Evolutionary conservation across 129 eudicot species (phyloP).

Genomic region (sunflower (Helianthus annuus)): DNA sequence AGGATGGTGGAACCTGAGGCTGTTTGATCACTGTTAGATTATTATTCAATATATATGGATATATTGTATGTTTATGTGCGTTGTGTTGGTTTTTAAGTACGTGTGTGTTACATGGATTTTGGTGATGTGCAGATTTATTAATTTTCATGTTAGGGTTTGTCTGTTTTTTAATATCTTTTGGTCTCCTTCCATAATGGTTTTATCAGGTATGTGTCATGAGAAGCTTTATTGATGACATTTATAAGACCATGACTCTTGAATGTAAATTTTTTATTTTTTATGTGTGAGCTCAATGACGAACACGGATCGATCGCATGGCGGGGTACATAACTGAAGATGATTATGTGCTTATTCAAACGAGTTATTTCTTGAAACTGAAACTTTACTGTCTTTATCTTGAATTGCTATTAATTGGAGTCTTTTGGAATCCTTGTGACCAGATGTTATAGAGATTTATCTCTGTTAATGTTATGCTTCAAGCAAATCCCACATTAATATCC

Average conservation of each 20-base stretch:
- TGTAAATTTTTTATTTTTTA: too few relatives aligned
- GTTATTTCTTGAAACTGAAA: too few relatives aligned
- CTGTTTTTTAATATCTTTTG: background rate
- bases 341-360: too few relatives aligned
- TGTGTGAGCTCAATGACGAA: too few relatives aligned
- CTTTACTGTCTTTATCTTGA: too few relatives aligned
- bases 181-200: conserved; percentile 10
- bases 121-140: conserved; percentile 12
- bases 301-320: too few relatives aligned
- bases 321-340: too few relatives aligned
- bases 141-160: conserved; percentile 26
- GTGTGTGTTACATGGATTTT: conserved; percentile 20
- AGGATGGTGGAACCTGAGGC: conserved; percentile 29
- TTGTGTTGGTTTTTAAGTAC: conserved; percentile 6
- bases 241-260: conserved; percentile 12
- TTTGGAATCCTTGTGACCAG: background rate
- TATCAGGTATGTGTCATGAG: conserved; percentile 16
- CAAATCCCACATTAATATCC: too few relatives aligned
- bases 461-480: background rate
- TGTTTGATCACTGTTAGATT: conserved; percentile 2
- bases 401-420: too few relatives aligned
- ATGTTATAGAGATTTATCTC: conserved; percentile 1
- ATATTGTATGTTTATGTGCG: background rate
- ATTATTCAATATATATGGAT: background rate
- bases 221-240: conserved; percentile 19